Evolutionary conservation across 805 yeast species (phyloP).

Genomic region (Candida takata): DNA sequence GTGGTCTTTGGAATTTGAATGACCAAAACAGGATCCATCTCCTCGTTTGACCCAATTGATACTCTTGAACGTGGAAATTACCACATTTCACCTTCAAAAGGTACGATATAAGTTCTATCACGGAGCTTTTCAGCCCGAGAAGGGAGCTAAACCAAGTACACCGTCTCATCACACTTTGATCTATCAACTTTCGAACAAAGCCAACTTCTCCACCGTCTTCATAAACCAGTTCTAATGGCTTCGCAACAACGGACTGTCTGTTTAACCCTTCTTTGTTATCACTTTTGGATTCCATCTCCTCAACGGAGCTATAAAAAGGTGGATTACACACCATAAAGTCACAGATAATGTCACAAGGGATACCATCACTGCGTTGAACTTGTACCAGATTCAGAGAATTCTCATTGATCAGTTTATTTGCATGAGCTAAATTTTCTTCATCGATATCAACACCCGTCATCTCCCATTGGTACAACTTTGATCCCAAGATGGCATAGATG

Average conservation of each 20-base stretch:
- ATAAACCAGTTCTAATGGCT: conserved; percentile 32
- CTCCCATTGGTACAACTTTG: conserved; percentile 19
- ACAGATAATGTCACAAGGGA: conserved; percentile 8
- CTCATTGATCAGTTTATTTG: conserved; percentile 27
- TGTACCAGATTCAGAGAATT: conserved; percentile 4
- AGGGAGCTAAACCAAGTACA: conserved; percentile 34
- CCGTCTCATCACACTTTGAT: no score
- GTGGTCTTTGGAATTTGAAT: conserved; percentile 1
- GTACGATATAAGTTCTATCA: conserved; percentile 5
- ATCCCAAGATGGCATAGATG: conserved; percentile 38
- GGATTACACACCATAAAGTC: conserved; percentile 44
- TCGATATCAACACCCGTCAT: conserved; percentile 40
- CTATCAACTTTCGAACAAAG: conserved; percentile 32
- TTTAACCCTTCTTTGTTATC: conserved; percentile 27
- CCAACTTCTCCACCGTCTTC: conserved; percentile 38
- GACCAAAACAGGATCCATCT: conserved; percentile 26
- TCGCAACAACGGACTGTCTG: conserved; percentile 26
- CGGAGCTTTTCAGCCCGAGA: conserved; percentile 25
- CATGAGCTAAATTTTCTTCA: conserved; percentile 24
- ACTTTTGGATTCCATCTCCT: conserved; percentile 25
- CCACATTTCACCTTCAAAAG: conserved; percentile 1
- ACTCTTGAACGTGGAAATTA: conserved; percentile 16
- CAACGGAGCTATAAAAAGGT: conserved; percentile 37
- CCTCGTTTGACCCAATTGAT: conserved; percentile 18
- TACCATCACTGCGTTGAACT: conserved; percentile 12